Conservation (phyloP, 805 yeast species). For the Starmera dryadoides region DNA sequence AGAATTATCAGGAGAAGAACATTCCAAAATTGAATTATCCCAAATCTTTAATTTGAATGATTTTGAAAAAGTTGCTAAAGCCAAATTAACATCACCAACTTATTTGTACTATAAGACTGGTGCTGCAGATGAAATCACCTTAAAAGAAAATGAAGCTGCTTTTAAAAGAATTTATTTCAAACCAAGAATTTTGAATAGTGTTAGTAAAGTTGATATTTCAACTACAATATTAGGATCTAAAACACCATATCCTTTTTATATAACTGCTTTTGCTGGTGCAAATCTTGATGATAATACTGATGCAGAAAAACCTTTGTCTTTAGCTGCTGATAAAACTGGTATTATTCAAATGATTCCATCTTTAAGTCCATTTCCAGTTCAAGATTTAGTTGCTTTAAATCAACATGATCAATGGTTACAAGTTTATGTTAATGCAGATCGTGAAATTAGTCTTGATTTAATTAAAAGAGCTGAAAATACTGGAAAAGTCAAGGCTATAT, state of each 20-base stretch:
- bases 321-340: slow-evolving; percentile 32
- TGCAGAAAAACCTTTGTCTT: slow-evolving; percentile 35
- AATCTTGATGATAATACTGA: slow-evolving; percentile 32
- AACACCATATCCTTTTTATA: slow-evolving; percentile 38
- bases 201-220: slow-evolving; percentile 27
- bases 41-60: slow-evolving; percentile 29
- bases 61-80: slow-evolving; percentile 32
- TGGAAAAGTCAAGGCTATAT: slow-evolving; percentile 36
- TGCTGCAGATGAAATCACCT: slow-evolving; percentile 40
- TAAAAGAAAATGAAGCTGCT: slow-evolving; percentile 35
- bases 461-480: slow-evolving; percentile 31
- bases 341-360: slow-evolving; percentile 43
- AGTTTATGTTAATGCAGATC: slow-evolving; percentile 35
- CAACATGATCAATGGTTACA: slow-evolving; percentile 40
- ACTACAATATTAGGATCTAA: slow-evolving; percentile 44
- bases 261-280: slow-evolving; percentile 41
- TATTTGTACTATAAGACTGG: slow-evolving; percentile 41
- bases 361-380: slow-evolving; percentile 31
- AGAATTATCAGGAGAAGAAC: slow-evolving; percentile 1
- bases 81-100: slow-evolving; percentile 25
- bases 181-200: slow-evolving; percentile 35
- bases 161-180: slow-evolving; percentile 35
- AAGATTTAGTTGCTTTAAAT: slow-evolving; percentile 30
- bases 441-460: slow-evolving; percentile 19
- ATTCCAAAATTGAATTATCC: slow-evolving; percentile 23